A percentile compares a stretch with the other conserved stretches of the same genome.
These are phyloP conservation scores for Epichloe baconii DNA, from an alignment of 2,329 filamentous ascomycete species.

Conservation along the genomic window DNA sequence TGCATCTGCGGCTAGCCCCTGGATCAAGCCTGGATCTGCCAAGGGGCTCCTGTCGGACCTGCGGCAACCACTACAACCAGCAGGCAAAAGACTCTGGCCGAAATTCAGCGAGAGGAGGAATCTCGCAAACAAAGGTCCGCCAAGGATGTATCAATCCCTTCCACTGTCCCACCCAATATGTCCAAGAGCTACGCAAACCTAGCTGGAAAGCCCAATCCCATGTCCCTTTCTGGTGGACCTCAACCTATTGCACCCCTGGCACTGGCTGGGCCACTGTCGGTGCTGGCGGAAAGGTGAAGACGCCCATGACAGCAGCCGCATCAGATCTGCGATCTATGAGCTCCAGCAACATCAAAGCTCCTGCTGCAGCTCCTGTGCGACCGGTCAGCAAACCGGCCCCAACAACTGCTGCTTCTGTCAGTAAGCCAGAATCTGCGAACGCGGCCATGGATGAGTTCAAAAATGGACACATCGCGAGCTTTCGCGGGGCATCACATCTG, in stretches of 20 bases:
- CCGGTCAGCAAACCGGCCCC: constrained; percentile 33
- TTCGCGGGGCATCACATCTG: constrained; percentile 48
- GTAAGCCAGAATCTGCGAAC: constrained; percentile 25
- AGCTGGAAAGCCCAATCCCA: constrained; percentile 55
- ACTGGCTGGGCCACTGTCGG: constrained; percentile 88
- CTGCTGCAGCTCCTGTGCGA: constrained; percentile 33
- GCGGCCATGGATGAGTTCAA: constrained; percentile 78
- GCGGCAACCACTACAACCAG: constrained; percentile 14
- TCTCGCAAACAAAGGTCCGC: constrained; percentile 55
- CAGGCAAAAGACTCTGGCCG: constrained; percentile 79
- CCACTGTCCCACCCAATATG: constrained; percentile 31
- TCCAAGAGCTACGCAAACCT: constrained; percentile 93
- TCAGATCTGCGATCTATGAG: constrained; percentile 31
- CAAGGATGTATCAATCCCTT: constrained; percentile 35
- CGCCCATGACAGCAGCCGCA: constrained; percentile 46
- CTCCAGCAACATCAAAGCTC: constrained; percentile 27
- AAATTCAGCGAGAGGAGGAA: constrained; percentile 96
- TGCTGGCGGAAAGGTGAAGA: constrained; percentile 81
- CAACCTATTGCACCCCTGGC: constrained; percentile 14
- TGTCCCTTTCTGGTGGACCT: constrained; percentile 15
- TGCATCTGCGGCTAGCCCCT: constrained; percentile 49
- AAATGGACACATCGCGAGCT: constrained; percentile 83
- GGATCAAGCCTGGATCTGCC: constrained; percentile 48
- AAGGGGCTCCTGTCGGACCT: constrained; percentile 19
- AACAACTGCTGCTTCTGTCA: constrained; percentile 26